Evolutionary conservation across 148 eudicot genomes (phyloP), one percentile per base, ranked within the genome.

Genomic region (Amaranthus cruentus): DNA sequence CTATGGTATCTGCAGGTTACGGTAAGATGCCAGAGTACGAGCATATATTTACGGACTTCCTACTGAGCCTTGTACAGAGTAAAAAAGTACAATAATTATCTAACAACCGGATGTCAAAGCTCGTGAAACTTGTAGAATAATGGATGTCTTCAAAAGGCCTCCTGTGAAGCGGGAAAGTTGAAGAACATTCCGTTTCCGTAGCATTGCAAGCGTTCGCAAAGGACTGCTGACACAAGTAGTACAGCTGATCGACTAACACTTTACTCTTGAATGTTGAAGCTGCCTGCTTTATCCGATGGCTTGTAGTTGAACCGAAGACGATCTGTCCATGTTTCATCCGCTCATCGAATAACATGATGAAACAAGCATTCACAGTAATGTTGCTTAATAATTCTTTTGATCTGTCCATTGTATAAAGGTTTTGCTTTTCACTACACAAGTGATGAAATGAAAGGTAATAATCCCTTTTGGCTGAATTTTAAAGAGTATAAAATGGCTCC

Each of bases 1-100:
- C 38, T 47, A 18, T 61, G 60, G 46, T 69, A 48, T 47, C 59
- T 73, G 78, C 91, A 93, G 98, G 98, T 55, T 93, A 90, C 52
- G 96, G 96, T 50, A 93, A 93, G 84, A 89, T 93, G 94, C 96
- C 98, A 66, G 96, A 85, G 61, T 93, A 93, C 28, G 96, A 90
- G 83, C 94, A 93, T 76, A 87, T 93, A 66, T 90, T 93, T 63
- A 93, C 98, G 12, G 98, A 93, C 77, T 93, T 93, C 73, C 85
- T 90, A 60, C 83, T 93, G 82, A 78, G 84, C 67, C 79, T 93
- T 28, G 85, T 52, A 12, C 68, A 85, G 54, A 82, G 73, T 80
- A 89, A 50, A 28, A 9, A 50, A 87, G 76, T 83, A 83, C 76
- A 77, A 73, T 62, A 78, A 75, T 51, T 76, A 47, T 38, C 54